phyloP scores from a whole-genome alignment of 23 red algal species.

The Gracilaria domingensis region DNA sequence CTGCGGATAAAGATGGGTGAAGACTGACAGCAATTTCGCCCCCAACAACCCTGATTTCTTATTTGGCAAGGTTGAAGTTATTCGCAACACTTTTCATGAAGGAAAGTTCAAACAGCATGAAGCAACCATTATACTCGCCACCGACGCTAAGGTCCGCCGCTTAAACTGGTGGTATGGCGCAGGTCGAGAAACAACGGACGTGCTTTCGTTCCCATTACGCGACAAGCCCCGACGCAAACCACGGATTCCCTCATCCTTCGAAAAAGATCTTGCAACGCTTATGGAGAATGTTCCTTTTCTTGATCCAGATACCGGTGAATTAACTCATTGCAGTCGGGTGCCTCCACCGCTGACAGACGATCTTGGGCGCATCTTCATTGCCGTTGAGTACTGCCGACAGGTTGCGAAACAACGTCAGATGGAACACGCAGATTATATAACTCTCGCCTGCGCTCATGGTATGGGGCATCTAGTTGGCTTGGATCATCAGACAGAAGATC shows the following conservation, averaged over 20 bases:
- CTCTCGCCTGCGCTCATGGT: conserved; percentile 41
- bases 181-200: conserved; percentile 45
- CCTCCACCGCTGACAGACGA: conserved; percentile 9
- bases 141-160: conserved; percentile 16
- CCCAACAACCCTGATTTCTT: background rate
- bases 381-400: conserved; percentile 19
- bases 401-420: conserved; percentile 38
- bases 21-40: background rate
- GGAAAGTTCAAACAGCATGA: conserved; percentile 39
- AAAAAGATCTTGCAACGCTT: background rate
- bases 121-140: conserved; percentile 38
- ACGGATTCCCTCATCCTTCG: background rate
- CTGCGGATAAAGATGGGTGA: no score
- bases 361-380: conserved; percentile 39
- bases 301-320: conserved; percentile 13
- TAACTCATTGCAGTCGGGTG: background rate
- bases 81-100: conserved; percentile 28
- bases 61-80: conserved; percentile 11
- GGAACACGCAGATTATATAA: conserved; percentile 34
- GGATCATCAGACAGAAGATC: conserved; percentile 26
- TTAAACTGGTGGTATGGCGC: conserved; percentile 25
- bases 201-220: conserved; percentile 40
- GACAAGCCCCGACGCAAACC: conserved; percentile 8
- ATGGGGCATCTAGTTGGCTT: conserved; percentile 62
- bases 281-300: conserved; percentile 17